phyloP scores from a whole-genome alignment of 371 early-diverging fungal genomes.

The Mortierella sp. region DNA sequence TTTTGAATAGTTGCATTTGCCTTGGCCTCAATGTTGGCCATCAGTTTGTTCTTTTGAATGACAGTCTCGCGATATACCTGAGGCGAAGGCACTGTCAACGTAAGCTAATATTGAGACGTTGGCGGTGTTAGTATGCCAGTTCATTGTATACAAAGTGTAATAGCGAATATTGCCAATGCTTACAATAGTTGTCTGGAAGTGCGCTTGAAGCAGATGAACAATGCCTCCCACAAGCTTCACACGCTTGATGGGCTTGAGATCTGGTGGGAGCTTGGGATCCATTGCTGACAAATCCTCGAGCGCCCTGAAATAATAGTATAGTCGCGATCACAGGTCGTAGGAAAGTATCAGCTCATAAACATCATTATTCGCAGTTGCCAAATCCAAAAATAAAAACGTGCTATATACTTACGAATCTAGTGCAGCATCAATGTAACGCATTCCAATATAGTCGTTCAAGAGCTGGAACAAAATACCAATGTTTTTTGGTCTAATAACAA shows the following conservation, averaged over 20 bases:
- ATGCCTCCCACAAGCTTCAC: constrained; percentile 78
- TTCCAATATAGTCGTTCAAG: constrained; percentile 81
- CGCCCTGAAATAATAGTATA: constrained; percentile 61
- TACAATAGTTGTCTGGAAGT: constrained; percentile 91
- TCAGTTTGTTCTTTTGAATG: constrained; percentile 86
- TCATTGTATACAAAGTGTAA: background rate
- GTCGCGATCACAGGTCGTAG: background rate
- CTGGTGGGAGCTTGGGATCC: constrained; percentile 78
- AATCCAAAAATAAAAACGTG: background rate
- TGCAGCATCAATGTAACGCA: constrained; percentile 83
- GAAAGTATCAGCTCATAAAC: no score
- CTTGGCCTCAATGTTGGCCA: constrained; percentile 82
- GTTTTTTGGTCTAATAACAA: constrained; percentile 61
- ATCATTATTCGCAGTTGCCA: no score
- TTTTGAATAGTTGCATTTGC: constrained; percentile 85
- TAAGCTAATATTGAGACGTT: constrained; percentile 63
- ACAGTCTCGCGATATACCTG: constrained; percentile 89
- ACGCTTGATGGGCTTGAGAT: constrained; percentile 75
- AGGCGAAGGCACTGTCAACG: constrained; percentile 80
- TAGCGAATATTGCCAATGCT: constrained; percentile 24
- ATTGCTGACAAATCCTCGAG: constrained; percentile 76
- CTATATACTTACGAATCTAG: constrained; percentile 77
- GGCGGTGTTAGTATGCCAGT: background rate
- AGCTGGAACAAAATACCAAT: constrained; percentile 75
- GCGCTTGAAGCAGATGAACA: constrained; percentile 88